phyloP scores from a whole-genome alignment of 1,284 basidiomycete genomes.

The Pholiota adiposa region DNA sequence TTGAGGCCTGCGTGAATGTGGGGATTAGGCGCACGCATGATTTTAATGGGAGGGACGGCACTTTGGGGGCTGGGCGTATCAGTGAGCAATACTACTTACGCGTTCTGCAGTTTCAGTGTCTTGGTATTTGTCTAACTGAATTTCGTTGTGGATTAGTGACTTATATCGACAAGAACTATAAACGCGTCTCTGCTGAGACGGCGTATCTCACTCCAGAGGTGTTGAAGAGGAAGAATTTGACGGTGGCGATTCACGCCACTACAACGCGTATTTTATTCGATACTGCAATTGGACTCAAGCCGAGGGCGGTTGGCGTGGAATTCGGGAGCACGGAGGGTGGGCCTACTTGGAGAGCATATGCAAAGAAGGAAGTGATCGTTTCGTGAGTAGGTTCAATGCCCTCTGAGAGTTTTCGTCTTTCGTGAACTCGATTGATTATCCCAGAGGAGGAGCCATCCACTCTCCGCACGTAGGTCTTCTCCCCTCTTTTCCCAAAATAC shows the following conservation, averaged over 20 bases:
- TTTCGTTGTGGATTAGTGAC: conserved; percentile 53
- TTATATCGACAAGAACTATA: conserved; percentile 55
- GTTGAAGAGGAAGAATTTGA: conserved; percentile 64
- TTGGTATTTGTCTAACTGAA: neutral
- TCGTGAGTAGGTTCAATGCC: conserved; percentile 47
- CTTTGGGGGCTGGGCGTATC: conserved; percentile 47
- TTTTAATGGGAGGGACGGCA: conserved; percentile 54
- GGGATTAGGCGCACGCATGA: conserved; percentile 56
- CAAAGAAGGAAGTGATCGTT: conserved; percentile 62
- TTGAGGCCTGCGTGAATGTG: conserved; percentile 49
- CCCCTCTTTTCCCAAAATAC: neutral
- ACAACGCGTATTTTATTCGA: conserved; percentile 70
- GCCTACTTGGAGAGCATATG: conserved; percentile 44
- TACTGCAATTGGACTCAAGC: conserved; percentile 32
- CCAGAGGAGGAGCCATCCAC: conserved; percentile 68
- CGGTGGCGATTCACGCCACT: conserved; percentile 55
- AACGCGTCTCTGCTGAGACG: conserved; percentile 63
- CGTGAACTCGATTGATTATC: no score
- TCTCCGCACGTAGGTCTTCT: conserved; percentile 56
- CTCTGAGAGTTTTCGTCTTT: no score
- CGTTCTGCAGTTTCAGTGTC: neutral
- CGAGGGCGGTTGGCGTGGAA: conserved; percentile 67
- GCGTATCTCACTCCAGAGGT: conserved; percentile 71
- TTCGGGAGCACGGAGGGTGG: conserved; percentile 45
- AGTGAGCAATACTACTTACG: neutral